These are phyloP conservation scores for Cercophora newfieldiana DNA, from an alignment of 495 filamentous ascomycete genomes.

Conservation along the genomic window DNA sequence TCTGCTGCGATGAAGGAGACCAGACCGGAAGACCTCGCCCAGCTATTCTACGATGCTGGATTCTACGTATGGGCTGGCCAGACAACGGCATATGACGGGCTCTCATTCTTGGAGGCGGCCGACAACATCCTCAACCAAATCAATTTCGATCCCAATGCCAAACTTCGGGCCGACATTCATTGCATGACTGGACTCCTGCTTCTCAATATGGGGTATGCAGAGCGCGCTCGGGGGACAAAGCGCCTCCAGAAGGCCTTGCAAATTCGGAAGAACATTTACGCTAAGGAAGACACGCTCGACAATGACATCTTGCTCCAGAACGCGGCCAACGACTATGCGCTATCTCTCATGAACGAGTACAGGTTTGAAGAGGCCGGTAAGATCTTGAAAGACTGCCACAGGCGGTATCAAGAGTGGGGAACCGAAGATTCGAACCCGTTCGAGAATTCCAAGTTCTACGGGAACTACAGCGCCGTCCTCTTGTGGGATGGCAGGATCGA, in stretches of 20 bases:
- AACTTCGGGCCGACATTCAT: slow-evolving; percentile 28
- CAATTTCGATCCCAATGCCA: slow-evolving; percentile 10
- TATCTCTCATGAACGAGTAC: slow-evolving; percentile 25
- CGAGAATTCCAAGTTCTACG: slow-evolving; percentile 34
- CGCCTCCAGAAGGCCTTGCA: slow-evolving; percentile 16
- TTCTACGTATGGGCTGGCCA: slow-evolving; percentile 28
- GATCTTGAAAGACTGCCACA: slow-evolving; percentile 21
- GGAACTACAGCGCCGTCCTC: slow-evolving; percentile 22
- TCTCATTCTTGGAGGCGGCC: slow-evolving; percentile 25
- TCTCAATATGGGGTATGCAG: slow-evolving; percentile 21
- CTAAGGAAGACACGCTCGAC: neutral
- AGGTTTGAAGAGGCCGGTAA: slow-evolving; percentile 23
- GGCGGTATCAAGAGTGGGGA: slow-evolving; percentile 26
- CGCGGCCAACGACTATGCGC: slow-evolving; percentile 23
- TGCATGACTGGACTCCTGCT: slow-evolving; percentile 25
- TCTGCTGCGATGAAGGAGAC: neutral
- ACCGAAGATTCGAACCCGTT: slow-evolving; percentile 24
- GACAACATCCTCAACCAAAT: slow-evolving; percentile 18
- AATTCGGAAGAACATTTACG: slow-evolving; percentile 4
- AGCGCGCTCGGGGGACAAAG: slow-evolving; percentile 2
- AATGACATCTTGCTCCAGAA: slow-evolving; percentile 29
- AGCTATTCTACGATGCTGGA: slow-evolving; percentile 32
- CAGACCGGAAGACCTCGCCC: slow-evolving; percentile 20
- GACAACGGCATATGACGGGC: slow-evolving; percentile 20
- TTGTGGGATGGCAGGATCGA: slow-evolving; percentile 23